These are phyloP conservation scores for Colletotrichum eleusines DNA, from an alignment of 2,329 filamentous ascomycete species.

Conservation along the genomic window DNA sequence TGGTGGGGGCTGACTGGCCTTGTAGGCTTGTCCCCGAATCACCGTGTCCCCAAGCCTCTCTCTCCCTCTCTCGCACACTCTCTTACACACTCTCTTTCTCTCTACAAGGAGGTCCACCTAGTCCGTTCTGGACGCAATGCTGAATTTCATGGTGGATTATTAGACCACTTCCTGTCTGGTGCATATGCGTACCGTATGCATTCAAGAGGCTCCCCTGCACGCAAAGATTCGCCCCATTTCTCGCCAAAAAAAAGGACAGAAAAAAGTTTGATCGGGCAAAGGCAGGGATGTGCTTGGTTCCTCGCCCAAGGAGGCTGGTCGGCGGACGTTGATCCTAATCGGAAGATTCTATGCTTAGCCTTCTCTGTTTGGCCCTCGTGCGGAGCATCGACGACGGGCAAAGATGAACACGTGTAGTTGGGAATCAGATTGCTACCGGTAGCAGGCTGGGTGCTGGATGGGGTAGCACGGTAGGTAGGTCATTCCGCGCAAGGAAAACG, in stretches of 20 bases:
- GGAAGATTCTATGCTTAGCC: conserved; percentile 1
- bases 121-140: background rate
- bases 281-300: background rate
- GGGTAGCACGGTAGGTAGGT: background rate
- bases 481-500: conserved; percentile 3
- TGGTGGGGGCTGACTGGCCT: background rate
- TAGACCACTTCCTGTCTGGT: background rate
- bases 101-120: background rate
- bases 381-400: conserved; percentile 3
- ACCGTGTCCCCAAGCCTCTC: background rate
- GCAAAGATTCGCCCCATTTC: background rate
- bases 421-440: conserved; percentile 5
- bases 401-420: conserved; percentile 12
- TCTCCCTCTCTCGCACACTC: too few species aligned
- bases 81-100: too few species aligned
- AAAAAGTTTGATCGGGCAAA: background rate
- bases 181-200: background rate
- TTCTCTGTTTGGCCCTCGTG: conserved; percentile 1
- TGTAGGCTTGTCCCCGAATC: background rate
- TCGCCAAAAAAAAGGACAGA: too few species aligned
- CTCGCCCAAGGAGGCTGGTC: background rate
- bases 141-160: background rate
- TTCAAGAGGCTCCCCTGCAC: background rate
- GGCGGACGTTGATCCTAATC: background rate
- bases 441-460: too few species aligned